Conservation (phyloP, 1,139 yeast species). For the Citeromyces hawaiiensis region DNA sequence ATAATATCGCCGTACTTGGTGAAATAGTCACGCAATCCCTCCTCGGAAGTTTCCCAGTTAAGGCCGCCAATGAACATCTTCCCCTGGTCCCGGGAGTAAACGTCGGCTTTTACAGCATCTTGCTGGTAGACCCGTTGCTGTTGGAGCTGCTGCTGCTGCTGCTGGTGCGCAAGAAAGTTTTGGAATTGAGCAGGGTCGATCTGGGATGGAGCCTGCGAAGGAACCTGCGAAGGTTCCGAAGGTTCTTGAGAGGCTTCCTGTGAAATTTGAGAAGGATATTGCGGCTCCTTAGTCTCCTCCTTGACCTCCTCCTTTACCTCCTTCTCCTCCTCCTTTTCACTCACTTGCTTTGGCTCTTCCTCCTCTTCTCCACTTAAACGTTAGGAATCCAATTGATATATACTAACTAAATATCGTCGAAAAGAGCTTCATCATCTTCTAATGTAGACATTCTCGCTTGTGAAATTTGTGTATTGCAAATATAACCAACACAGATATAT, state of each 20-base stretch:
- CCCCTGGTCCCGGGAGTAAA: conserved; percentile 41
- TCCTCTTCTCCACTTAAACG: conserved; percentile 14
- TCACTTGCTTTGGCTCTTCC: conserved; percentile 10
- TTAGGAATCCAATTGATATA: neutral
- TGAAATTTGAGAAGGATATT: no score
- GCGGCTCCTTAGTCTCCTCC: neutral
- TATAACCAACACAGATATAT: conserved; percentile 1
- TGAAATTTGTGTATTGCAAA: conserved; percentile 1
- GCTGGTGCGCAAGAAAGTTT: conserved; percentile 1
- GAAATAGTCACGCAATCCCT: conserved; percentile 66
- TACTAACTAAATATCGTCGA: conserved; percentile 22
- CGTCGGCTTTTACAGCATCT: conserved; percentile 8
- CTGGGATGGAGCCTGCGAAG: neutral
- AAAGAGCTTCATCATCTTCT: conserved; percentile 66
- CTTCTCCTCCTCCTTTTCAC: conserved; percentile 5
- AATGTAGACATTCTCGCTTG: conserved; percentile 32
- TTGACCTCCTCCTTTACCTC: conserved; percentile 1
- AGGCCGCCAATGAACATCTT: conserved; percentile 98
- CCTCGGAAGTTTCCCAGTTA: conserved; percentile 97
- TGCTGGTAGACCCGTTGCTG: conserved; percentile 1
- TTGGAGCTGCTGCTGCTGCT: conserved; percentile 3
- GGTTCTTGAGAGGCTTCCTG: no score
- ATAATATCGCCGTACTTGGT: conserved; percentile 81
- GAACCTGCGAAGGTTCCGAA: conserved; percentile 3
- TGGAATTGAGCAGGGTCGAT: neutral